Evolutionary conservation across 306 rosid genomes (phyloP).

Genomic region (Fragaria iinumae): DNA sequence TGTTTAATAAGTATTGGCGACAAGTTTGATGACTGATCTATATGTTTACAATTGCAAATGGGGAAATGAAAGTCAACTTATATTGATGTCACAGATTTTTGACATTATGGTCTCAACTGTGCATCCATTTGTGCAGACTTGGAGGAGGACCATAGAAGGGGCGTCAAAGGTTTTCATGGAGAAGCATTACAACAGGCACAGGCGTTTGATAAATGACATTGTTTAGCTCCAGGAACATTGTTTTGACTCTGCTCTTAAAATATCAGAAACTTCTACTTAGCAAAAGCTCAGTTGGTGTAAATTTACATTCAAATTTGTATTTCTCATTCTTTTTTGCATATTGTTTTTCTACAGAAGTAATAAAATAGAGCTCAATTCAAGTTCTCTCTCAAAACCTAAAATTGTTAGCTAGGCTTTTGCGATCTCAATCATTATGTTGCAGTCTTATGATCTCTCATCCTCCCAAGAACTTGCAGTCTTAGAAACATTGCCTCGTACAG

Average conservation of each 20-base stretch:
- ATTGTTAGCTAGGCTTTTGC: background rate
- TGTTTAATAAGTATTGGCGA: background rate
- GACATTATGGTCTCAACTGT: background rate
- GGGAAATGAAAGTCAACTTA: slow-evolving; percentile 15
- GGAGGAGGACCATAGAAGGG: slow-evolving; percentile 79
- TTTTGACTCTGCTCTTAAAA: background rate
- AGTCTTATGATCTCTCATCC: background rate
- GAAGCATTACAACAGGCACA: slow-evolving; percentile 78
- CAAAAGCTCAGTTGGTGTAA: background rate
- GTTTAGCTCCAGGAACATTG: slow-evolving; percentile 33
- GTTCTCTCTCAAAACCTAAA: background rate
- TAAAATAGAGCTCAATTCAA: background rate
- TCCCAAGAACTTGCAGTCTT: background rate
- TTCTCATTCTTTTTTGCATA: background rate
- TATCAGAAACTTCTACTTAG: background rate
- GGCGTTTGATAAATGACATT: slow-evolving; percentile 70
- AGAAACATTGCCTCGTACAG: background rate
- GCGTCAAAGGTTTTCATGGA: slow-evolving; percentile 82
- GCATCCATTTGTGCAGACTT: slow-evolving; percentile 47
- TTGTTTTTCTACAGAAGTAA: background rate
- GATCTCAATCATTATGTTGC: background rate
- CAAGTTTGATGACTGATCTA: background rate
- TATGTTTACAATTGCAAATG: slow-evolving; percentile 12
- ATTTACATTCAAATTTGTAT: background rate
- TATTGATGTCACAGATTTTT: slow-evolving; percentile 9